These are phyloP conservation scores for Colletotrichum sublineola DNA, from an alignment of 2,329 filamentous ascomycete species.

Conservation along the genomic window DNA sequence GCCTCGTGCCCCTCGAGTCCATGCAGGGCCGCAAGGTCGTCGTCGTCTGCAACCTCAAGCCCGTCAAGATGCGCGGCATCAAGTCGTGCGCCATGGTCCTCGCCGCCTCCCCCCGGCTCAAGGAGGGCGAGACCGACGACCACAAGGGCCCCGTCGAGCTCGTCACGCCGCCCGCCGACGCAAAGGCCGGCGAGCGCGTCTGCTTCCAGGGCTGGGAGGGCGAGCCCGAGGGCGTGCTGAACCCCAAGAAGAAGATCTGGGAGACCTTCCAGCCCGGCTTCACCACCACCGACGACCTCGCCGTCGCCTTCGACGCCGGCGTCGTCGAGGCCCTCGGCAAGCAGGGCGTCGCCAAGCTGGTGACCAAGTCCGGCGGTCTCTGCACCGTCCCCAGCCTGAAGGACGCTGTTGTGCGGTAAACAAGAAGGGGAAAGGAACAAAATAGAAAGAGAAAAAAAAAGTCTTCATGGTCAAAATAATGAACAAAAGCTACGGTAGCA, in stretches of 20 bases:
- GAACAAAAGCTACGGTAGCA: constrained; percentile 16
- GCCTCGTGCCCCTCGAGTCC: constrained; percentile 89
- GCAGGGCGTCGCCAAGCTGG: constrained; percentile 75
- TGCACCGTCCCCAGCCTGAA: constrained; percentile 88
- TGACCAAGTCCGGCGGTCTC: constrained; percentile 81
- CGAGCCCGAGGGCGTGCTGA: constrained; percentile 91
- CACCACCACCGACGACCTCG: constrained; percentile 83
- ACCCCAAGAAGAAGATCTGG: constrained; percentile 99
- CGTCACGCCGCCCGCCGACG: constrained; percentile 82
- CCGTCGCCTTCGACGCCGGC: constrained; percentile 88
- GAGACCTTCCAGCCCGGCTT: constrained; percentile 97
- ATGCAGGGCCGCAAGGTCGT: constrained; percentile 98
- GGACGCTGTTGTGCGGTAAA: constrained; percentile 85
- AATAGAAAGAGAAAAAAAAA: too few relatives aligned
- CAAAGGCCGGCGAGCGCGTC: constrained; percentile 87
- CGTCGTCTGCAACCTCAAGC: constrained; percentile 97
- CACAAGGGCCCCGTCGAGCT: constrained; percentile 94
- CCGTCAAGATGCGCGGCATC: constrained; percentile 96
- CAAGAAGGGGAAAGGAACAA: too few relatives aligned
- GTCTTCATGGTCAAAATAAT: constrained; percentile 12
- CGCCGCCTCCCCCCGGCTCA: constrained; percentile 86
- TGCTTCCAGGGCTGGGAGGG: constrained; percentile 96
- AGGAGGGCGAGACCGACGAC: constrained; percentile 85
- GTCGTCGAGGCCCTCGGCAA: constrained; percentile 83
- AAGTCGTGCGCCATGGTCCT: constrained; percentile 89